phyloP scores from a whole-genome alignment of 1,139 yeast genomes.

The Pichia sp. region DNA sequence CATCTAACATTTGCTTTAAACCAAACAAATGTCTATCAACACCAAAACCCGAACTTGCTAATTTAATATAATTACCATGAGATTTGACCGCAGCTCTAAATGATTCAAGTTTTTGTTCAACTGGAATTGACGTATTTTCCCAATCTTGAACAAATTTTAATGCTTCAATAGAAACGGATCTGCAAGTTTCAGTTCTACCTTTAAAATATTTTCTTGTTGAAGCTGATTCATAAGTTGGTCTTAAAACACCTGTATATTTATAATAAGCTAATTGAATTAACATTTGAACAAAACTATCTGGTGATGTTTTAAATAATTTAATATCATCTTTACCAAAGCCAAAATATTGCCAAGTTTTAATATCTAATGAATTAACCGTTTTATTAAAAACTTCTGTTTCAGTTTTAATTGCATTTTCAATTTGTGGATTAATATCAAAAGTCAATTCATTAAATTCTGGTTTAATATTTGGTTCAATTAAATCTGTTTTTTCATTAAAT shows the following conservation, averaged over 20 bases:
- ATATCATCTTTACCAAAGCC: constrained; percentile 69
- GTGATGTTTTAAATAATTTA: constrained; percentile 63
- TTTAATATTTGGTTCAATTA: neutral
- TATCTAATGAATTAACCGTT: constrained; percentile 48
- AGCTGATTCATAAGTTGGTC: constrained; percentile 96
- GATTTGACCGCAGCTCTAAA: constrained; percentile 70
- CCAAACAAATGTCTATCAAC: constrained; percentile 95
- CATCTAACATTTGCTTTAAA: constrained; percentile 56
- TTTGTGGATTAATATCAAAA: constrained; percentile 48
- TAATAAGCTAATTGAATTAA: constrained; percentile 70
- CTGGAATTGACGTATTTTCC: constrained; percentile 51
- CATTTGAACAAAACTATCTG: constrained; percentile 75
- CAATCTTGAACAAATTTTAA: constrained; percentile 70
- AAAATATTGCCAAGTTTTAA: constrained; percentile 62
- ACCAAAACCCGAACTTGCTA: constrained; percentile 83
- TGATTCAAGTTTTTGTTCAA: constrained; percentile 56
- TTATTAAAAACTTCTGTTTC: constrained; percentile 48
- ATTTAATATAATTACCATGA: constrained; percentile 68
- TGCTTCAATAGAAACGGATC: constrained; percentile 78
- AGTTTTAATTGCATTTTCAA: constrained; percentile 44
- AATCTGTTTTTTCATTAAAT: constrained; percentile 22
- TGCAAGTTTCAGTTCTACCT: constrained; percentile 96
- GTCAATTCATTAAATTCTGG: constrained; percentile 30
- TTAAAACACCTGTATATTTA: constrained; percentile 71
- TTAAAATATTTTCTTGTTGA: constrained; percentile 84